Percentiles rank a stretch among this genome's conserved stretches.
These are phyloP conservation scores for Choanephora cucurbitarum DNA, from an alignment of 371 early-diverging fungal species.

Conservation along the genomic window DNA sequence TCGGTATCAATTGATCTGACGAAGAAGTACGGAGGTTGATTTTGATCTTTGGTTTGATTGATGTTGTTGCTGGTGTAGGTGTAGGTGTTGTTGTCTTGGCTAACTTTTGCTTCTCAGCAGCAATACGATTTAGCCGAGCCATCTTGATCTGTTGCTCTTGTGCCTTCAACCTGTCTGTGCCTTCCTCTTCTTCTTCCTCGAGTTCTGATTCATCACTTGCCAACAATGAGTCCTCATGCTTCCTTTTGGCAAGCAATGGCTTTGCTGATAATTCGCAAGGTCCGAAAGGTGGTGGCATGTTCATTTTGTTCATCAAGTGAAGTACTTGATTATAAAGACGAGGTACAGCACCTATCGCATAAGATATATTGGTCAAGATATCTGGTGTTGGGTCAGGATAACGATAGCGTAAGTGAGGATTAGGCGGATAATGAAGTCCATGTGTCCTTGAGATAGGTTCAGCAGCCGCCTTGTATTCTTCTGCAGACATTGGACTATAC, in stretches of 20 bases:
- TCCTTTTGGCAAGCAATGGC: slow-evolving; percentile 37
- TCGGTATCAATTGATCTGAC: slow-evolving; percentile 5
- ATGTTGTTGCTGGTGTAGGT: background rate
- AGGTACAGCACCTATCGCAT: slow-evolving; percentile 56
- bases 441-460: slow-evolving; percentile 17
- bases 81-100: background rate
- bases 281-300: slow-evolving; percentile 67
- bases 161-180: slow-evolving; percentile 5
- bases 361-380: slow-evolving; percentile 49
- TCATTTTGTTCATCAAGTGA: slow-evolving; percentile 76
- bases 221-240: slow-evolving; percentile 36
- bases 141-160: slow-evolving; percentile 30
- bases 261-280: slow-evolving; percentile 30
- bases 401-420: slow-evolving; percentile 50
- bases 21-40: background rate
- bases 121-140: slow-evolving; percentile 20
- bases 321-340: slow-evolving; percentile 65
- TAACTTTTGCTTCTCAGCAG: slow-evolving; percentile 27
- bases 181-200: slow-evolving; percentile 46
- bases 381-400: slow-evolving; percentile 62
- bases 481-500: slow-evolving; percentile 5
- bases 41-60: background rate
- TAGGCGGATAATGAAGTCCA: slow-evolving; percentile 41
- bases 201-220: slow-evolving; percentile 63
- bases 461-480: slow-evolving; percentile 17